These are phyloP conservation scores for Rhododendron henanense DNA, from an alignment of 148 eudicot genomes.

Conservation along the genomic window DNA sequence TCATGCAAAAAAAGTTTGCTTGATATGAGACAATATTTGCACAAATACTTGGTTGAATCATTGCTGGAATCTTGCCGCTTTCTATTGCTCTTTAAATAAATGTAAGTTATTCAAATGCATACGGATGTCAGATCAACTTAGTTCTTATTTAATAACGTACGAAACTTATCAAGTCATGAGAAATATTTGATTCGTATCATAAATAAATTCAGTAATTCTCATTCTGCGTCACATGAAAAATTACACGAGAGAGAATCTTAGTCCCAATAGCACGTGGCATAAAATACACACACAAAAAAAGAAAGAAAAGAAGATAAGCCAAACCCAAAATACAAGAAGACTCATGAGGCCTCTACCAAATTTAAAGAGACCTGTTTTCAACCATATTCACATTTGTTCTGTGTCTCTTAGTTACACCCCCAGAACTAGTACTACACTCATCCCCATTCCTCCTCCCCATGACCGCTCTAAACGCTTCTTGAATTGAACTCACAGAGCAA, in stretches of 20 bases:
- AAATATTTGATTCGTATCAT: not conserved
- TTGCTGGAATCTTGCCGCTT: not conserved
- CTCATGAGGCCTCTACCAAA: not conserved
- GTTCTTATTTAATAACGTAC: too few relatives aligned
- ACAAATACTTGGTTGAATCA: not conserved
- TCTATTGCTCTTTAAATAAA: not conserved
- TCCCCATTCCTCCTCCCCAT: constrained; percentile 69
- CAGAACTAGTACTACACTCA: constrained; percentile 49
- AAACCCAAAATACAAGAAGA: not conserved
- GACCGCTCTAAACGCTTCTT: constrained; percentile 76
- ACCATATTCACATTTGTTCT: constrained; percentile 58
- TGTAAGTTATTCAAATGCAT: not conserved
- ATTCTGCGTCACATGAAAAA: not conserved
- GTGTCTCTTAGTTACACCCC: constrained; percentile 79
- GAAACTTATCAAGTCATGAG: too few relatives aligned
- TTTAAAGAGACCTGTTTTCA: constrained; percentile 36
- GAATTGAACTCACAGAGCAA: constrained; percentile 55
- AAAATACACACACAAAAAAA: not conserved
- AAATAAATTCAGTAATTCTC: not conserved
- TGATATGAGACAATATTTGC: not conserved
- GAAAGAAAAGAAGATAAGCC: not conserved
- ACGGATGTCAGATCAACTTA: not conserved
- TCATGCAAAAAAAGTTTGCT: not conserved
- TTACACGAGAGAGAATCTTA: constrained; percentile 8
- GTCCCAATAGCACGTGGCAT: not conserved